Evolutionary conservation across 2,329 filamentous ascomycete species (phyloP).

Genomic region (Cryphonectria carpinicola): DNA sequence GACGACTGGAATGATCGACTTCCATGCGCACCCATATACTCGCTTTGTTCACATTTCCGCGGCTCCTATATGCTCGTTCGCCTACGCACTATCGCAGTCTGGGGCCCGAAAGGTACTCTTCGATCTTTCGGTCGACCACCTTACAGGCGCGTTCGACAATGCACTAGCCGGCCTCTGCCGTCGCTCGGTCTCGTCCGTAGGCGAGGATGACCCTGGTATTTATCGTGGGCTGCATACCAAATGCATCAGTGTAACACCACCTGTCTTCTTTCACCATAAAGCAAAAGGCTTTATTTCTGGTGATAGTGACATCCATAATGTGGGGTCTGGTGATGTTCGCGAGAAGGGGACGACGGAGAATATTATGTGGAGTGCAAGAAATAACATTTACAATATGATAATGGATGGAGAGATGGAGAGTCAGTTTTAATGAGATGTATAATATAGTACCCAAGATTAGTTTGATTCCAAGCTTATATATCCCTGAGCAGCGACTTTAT

Average conservation of each 20-base stretch:
- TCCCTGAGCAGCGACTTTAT: no score
- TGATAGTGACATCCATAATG: conserved; percentile 40
- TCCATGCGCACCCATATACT: conserved; percentile 29
- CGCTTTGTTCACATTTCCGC: conserved; percentile 20
- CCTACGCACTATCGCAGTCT: conserved; percentile 39
- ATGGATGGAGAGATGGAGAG: conserved; percentile 34
- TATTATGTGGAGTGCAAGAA: conserved; percentile 38
- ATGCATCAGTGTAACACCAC: conserved; percentile 41
- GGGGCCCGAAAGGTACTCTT: not conserved
- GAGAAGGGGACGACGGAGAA: conserved; percentile 39
- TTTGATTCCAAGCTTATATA: no score
- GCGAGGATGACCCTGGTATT: conserved; percentile 16
- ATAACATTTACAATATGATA: conserved; percentile 39
- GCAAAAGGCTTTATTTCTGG: conserved; percentile 35
- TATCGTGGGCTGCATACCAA: conserved; percentile 30
- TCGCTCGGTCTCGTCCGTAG: conserved; percentile 34
- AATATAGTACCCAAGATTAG: not conserved
- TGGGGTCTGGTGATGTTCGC: conserved; percentile 30
- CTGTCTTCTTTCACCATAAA: conserved; percentile 41
- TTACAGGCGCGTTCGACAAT: not conserved
- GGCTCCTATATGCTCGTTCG: conserved; percentile 34
- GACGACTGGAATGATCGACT: conserved; percentile 37
- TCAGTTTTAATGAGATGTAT: conserved; percentile 27
- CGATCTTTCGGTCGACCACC: not conserved
- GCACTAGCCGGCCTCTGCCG: conserved; percentile 40